Evolutionary conservation across 1,139 yeast genomes (phyloP).

Genomic region (Suhomyces panamericanus): DNA sequence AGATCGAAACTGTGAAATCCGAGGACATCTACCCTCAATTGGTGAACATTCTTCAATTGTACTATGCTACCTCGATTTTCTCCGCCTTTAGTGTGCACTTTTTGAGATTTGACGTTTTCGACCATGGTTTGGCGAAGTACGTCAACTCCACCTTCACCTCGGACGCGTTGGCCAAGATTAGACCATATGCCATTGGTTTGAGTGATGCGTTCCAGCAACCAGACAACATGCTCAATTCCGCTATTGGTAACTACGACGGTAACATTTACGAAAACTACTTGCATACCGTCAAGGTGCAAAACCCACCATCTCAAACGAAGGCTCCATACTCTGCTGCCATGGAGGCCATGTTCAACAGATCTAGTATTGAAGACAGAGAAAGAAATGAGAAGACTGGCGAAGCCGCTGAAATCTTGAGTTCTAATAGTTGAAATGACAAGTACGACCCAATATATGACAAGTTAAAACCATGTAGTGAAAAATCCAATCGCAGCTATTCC

Average conservation of each 20-base stretch:
- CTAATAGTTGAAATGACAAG: neutral
- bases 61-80: constrained; percentile 30
- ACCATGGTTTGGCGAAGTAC: constrained; percentile 35
- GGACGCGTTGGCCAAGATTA: constrained; percentile 36
- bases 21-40: constrained; percentile 24
- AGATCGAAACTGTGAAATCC: constrained; percentile 17
- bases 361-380: constrained; percentile 38
- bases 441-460: neutral
- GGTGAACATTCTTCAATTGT: constrained; percentile 23
- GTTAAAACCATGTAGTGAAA: too few relatives aligned
- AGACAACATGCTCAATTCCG: constrained; percentile 46
- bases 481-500: too few relatives aligned
- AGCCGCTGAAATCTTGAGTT: constrained; percentile 34
- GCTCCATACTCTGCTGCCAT: constrained; percentile 44
- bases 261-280: constrained; percentile 50
- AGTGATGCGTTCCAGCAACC: constrained; percentile 52
- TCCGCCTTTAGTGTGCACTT: constrained; percentile 43
- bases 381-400: constrained; percentile 38
- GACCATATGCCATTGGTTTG: constrained; percentile 47
- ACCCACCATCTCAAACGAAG: constrained; percentile 37
- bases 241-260: constrained; percentile 47
- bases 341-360: constrained; percentile 41
- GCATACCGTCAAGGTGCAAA: constrained; percentile 35
- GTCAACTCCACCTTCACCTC: constrained; percentile 36
- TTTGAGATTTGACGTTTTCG: constrained; percentile 38